phyloP scores from a whole-genome alignment of 2,329 filamentous ascomycete genomes.

The Claviceps sorghi region DNA sequence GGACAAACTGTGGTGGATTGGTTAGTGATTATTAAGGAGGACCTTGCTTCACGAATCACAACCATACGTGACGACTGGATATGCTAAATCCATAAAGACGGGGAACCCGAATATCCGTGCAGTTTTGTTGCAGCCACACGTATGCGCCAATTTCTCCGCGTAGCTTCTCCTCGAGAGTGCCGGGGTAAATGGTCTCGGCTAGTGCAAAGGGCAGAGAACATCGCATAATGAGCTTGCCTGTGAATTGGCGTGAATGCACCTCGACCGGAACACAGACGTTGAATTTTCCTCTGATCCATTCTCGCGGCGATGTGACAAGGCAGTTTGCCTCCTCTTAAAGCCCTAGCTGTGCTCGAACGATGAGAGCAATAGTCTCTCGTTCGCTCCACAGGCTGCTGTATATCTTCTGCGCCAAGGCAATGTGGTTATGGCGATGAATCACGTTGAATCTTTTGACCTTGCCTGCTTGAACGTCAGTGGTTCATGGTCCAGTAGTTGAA shows the following conservation, averaged over 20 bases:
- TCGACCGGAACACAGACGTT: slow-evolving; percentile 20
- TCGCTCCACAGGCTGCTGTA: background rate
- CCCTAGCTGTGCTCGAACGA: background rate
- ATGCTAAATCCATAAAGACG: slow-evolving; percentile 12
- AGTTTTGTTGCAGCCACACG: slow-evolving; percentile 13
- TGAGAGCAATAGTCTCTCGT: background rate
- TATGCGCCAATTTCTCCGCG: slow-evolving; percentile 13
- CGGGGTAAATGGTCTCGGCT: slow-evolving; percentile 22
- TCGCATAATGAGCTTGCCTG: slow-evolving; percentile 14
- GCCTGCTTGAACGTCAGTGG: no score
- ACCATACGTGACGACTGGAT: background rate
- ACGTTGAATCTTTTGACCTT: background rate
- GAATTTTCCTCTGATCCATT: slow-evolving; percentile 20
- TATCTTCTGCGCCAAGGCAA: background rate
- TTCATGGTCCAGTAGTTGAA: background rate
- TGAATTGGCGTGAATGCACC: slow-evolving; percentile 11
- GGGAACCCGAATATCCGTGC: slow-evolving; percentile 12
- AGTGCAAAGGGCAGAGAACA: slow-evolving; percentile 21
- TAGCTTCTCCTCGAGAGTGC: slow-evolving; percentile 29
- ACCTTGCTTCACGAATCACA: background rate
- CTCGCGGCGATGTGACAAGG: background rate
- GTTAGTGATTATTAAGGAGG: background rate
- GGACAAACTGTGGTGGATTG: background rate
- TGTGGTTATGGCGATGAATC: background rate
- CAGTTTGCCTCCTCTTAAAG: background rate